These are phyloP conservation scores for Ogataea kodamae DNA, from an alignment of 805 yeast species.

Conservation along the genomic window DNA sequence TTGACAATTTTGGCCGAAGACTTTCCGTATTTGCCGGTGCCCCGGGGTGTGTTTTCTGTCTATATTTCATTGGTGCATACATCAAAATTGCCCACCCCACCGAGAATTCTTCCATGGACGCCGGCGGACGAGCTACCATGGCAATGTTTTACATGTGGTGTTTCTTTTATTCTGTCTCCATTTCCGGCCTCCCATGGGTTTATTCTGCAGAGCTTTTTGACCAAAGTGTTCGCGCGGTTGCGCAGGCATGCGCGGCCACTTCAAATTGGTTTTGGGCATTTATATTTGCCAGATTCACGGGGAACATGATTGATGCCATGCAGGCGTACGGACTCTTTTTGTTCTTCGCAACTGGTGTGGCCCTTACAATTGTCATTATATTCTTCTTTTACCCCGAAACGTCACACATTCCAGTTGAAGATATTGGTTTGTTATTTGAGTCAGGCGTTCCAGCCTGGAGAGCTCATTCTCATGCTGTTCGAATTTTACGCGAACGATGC, in stretches of 20 bases:
- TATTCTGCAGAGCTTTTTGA: constrained; percentile 5
- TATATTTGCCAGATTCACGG: constrained; percentile 7
- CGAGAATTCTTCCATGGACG: background rate
- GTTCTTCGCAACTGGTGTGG: constrained; percentile 3
- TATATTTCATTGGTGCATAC: constrained; percentile 3
- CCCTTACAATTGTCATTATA: constrained; percentile 1
- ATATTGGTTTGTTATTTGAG: constrained; percentile 3
- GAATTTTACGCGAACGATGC: background rate
- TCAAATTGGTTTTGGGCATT: constrained; percentile 8
- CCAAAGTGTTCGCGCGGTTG: constrained; percentile 6
- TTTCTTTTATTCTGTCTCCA: constrained; percentile 4
- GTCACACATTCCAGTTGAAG: constrained; percentile 5
- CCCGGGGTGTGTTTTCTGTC: constrained; percentile 2
- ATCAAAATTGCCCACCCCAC: constrained; percentile 5
- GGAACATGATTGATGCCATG: constrained; percentile 5
- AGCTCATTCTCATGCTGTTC: constrained; percentile 4
- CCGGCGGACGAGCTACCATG: constrained; percentile 3
- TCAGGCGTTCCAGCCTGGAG: constrained; percentile 5
- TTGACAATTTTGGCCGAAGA: constrained; percentile 5
- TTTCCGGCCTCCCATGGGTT: constrained; percentile 8
- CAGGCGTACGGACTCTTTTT: constrained; percentile 6
- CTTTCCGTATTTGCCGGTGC: constrained; percentile 1
- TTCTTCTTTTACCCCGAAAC: constrained; percentile 6
- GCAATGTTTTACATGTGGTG: constrained; percentile 6
- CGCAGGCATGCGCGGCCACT: constrained; percentile 4